Conservation (phyloP, 352 stramenopile species). For the Blastocystis hominis region DNA sequence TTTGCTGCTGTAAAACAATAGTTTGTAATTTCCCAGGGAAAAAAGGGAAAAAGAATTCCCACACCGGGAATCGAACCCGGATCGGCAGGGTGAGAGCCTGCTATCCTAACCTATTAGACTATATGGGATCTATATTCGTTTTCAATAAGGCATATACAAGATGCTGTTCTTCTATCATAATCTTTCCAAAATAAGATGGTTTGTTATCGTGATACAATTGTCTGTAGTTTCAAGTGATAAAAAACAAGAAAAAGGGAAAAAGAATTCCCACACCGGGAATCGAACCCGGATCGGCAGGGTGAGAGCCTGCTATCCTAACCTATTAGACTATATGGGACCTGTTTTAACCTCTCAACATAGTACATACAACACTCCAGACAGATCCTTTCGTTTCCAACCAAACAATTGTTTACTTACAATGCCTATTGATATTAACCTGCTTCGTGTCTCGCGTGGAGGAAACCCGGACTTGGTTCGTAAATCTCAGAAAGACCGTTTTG, state of each 20-base stretch:
- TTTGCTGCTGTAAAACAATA: neutral
- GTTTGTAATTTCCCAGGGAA: neutral
- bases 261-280: too few species aligned
- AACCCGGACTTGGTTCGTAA: constrained; percentile 72
- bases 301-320: too few species aligned
- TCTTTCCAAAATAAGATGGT: too few species aligned
- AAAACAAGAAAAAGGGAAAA: too few species aligned
- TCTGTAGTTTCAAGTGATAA: too few species aligned
- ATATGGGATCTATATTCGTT: neutral
- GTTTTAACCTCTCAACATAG: neutral
- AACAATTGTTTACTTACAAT: constrained; percentile 64
- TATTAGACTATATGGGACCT: constrained; percentile 26
- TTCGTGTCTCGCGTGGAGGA: constrained; percentile 72
- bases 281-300: too few species aligned
- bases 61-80: too few species aligned
- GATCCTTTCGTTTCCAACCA: neutral
- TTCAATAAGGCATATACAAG: neutral
- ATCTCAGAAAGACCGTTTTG: constrained; percentile 72
- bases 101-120: too few species aligned
- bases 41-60: neutral
- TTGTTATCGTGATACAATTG: too few species aligned
- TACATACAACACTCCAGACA: neutral
- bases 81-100: too few species aligned
- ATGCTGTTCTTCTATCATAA: neutral
- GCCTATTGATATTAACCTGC: constrained; percentile 78